Evolutionary conservation across 495 filamentous ascomycete species (phyloP).

Genomic region (Tuber brumale): DNA sequence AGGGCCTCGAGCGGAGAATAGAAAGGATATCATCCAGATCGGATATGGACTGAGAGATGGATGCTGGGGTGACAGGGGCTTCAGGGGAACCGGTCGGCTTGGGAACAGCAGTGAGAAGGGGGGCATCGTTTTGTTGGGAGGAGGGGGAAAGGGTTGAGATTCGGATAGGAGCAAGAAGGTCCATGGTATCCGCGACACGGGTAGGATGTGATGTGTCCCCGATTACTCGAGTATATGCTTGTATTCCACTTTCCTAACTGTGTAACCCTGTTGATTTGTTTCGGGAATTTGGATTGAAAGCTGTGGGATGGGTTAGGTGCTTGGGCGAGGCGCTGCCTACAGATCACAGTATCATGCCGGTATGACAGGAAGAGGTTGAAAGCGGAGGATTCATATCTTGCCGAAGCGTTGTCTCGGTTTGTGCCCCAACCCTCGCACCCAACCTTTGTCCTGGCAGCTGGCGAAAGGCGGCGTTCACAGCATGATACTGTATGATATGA

Average conservation of each 20-base stretch:
- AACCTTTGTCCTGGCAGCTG: neutral
- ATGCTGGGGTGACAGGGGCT: neutral
- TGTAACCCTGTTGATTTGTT: neutral
- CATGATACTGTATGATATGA: neutral
- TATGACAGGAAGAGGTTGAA: neutral
- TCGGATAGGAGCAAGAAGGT: neutral
- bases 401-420: neutral
- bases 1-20: conserved; percentile 31
- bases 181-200: neutral
- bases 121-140: neutral
- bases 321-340: neutral
- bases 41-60: conserved; percentile 16
- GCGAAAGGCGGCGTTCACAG: neutral
- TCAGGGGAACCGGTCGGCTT: conserved; percentile 1
- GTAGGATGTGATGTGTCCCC: neutral
- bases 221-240: neutral
- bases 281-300: neutral
- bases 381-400: neutral
- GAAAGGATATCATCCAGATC: conserved; percentile 25
- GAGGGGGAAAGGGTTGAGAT: neutral
- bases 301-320: neutral
- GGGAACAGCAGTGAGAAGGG: conserved; percentile 5
- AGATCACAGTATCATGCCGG: neutral
- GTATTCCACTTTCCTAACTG: neutral
- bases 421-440: neutral